Percentiles rank a stretch among this genome's conserved stretches.
Evolutionary conservation across 176 grass and related monocot genomes (phyloP).

Genomic region (sorghum (Sorghum bicolor)): DNA sequence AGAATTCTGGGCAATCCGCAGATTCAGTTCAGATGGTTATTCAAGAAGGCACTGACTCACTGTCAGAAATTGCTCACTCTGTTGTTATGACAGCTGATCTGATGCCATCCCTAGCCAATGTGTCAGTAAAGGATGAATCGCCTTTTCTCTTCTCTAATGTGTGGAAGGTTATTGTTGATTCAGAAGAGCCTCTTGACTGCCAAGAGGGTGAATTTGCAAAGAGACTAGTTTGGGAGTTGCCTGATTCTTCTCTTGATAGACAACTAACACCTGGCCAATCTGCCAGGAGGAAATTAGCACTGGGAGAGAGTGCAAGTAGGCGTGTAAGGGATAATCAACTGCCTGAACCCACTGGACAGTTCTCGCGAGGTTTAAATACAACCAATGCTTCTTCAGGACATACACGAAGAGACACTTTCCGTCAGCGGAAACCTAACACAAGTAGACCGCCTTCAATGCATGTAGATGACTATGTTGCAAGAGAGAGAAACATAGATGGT

Average conservation of each 20-base stretch:
- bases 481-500: constrained; percentile 97
- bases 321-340: constrained; percentile 59
- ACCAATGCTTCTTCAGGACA: constrained; percentile 54
- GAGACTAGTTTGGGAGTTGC: constrained; percentile 82
- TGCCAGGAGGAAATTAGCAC: constrained; percentile 66
- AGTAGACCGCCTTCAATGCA: constrained; percentile 99
- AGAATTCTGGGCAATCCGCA: constrained; percentile 33
- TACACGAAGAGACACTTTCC: constrained; percentile 88
- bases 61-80: constrained; percentile 44
- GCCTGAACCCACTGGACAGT: constrained; percentile 58
- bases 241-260: constrained; percentile 83
- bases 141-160: constrained; percentile 60
- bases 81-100: constrained; percentile 63
- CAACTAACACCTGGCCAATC: constrained; percentile 49
- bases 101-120: constrained; percentile 50
- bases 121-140: constrained; percentile 37
- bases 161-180: constrained; percentile 71
- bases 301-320: constrained; percentile 53
- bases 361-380: constrained; percentile 57
- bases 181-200: constrained; percentile 43
- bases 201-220: constrained; percentile 53
- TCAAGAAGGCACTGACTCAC: constrained; percentile 41
- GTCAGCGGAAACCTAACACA: constrained; percentile 94
- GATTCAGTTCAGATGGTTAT: constrained; percentile 43
- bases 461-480: constrained; percentile 99